Conservation (phyloP, 1,284 basidiomycete genomes). For the Ustilago esculenta region DNA sequence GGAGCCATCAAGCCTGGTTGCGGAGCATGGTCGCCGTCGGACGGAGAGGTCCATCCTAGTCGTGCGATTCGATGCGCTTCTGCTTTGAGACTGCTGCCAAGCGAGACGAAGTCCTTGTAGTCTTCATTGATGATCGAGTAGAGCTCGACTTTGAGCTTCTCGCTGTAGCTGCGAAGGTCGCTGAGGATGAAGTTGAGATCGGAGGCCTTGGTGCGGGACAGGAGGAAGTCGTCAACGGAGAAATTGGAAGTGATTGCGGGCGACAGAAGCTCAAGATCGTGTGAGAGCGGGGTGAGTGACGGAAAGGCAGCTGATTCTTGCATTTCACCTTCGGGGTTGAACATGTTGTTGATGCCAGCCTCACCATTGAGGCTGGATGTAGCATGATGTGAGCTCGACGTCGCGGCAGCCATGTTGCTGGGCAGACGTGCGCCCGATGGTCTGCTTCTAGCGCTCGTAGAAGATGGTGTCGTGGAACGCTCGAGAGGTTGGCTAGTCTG, state of each 20-base stretch:
- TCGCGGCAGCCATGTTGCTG: not conserved
- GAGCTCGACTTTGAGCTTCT: conserved; percentile 85
- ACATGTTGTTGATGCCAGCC: conserved; percentile 1
- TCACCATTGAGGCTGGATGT: conserved; percentile 2
- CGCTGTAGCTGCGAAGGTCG: conserved; percentile 86
- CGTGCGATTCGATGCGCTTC: conserved; percentile 43
- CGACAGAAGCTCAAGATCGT: conserved; percentile 78
- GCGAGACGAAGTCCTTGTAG: conserved; percentile 95
- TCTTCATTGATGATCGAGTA: conserved; percentile 96
- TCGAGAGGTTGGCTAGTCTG: too few species aligned
- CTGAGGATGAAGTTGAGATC: conserved; percentile 81
- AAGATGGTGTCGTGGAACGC: too few species aligned
- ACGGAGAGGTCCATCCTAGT: conserved; percentile 25
- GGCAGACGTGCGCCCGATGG: too few species aligned
- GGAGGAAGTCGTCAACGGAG: conserved; percentile 85
- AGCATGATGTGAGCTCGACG: conserved; percentile 8
- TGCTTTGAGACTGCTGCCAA: conserved; percentile 71
- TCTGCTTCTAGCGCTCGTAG: too few species aligned
- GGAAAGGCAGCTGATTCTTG: conserved; percentile 70
- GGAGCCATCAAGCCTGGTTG: conserved; percentile 36
- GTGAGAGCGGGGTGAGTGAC: conserved; percentile 79
- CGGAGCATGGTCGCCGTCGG: not conserved
- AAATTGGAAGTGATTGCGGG: conserved; percentile 71
- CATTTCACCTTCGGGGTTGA: not conserved
- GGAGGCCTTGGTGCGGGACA: conserved; percentile 86